Base-by-base conservation (phyloP, 257 asterid genomes). In the Solanum sitiens region DNA sequence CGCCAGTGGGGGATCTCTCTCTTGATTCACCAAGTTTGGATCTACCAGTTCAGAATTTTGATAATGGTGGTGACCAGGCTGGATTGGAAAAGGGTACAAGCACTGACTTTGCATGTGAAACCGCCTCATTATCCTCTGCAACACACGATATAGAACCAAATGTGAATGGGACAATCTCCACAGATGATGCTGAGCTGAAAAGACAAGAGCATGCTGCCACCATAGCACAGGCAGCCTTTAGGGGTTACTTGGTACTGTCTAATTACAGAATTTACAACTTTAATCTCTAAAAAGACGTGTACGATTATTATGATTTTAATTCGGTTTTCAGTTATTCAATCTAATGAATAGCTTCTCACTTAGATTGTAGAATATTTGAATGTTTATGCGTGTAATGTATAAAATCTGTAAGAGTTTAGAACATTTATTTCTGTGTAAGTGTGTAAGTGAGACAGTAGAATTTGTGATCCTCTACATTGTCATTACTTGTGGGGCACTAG, bases 191-290 rank as follows among this genome's bases (percentile, higher is more conserved):
- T 47, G 93, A 83, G 85, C 74, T 83, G 56, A 71, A 80, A 80
- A 80, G 68, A 50, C 93, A 85, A 83, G 91, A 89, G 88, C 85
- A 73, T 89, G 94, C 94, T 90, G 92, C 93, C 84, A 83, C 84
- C 86, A 86, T 87, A 67, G 89, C 88, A 84, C 93, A 91, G 89
- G 91, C 94, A 33, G 89, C 88, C 37, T 84, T 89, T 35, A 90
- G 93, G 87, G 87, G 93, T 65, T 87, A 91, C 87, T 86, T 84
- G 92, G 93, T 91, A 90, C 56, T 39, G 61, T 61, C 42, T 88
- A 16, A 72, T 83, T 16, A 71, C 33, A 50, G 70, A 63, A 42
- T 86, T 72, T 72, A 7, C 83, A 45, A 1, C 12, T 73, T 35
- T 72, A 44, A 72, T 85, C 32, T 87, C 27, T 86, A 15, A 44